phyloP scores from a whole-genome alignment of 768 basidiomycete genomes.

The Russula sp. region DNA sequence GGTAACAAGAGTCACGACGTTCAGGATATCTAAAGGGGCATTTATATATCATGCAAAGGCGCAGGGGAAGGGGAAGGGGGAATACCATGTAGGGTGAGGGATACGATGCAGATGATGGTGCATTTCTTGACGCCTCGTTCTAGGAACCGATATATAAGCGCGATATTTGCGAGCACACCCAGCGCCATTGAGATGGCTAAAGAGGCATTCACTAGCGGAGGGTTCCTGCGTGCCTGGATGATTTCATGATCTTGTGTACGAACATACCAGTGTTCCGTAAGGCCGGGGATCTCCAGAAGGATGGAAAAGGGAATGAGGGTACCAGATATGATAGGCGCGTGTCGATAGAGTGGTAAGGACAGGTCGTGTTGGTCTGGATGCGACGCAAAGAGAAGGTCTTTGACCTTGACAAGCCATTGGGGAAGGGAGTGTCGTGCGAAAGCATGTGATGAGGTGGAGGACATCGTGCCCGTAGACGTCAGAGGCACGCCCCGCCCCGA shows the following conservation, averaged over 20 bases:
- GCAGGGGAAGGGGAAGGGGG: not conserved
- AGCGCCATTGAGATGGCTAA: constrained; percentile 61
- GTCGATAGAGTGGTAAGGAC: constrained; percentile 50
- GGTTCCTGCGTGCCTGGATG: constrained; percentile 46
- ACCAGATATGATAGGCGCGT: constrained; percentile 58
- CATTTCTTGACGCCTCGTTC: constrained; percentile 56
- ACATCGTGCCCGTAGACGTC: not conserved
- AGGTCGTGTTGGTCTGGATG: constrained; percentile 21
- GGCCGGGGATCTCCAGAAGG: constrained; percentile 73
- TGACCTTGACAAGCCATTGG: constrained; percentile 16
- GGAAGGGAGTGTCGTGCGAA: constrained; percentile 10
- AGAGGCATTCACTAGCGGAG: constrained; percentile 50
- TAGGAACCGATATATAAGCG: constrained; percentile 62
- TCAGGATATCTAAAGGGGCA: constrained; percentile 52
- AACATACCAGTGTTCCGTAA: constrained; percentile 72
- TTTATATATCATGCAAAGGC: not conserved
- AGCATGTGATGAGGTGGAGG: not conserved
- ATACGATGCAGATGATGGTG: constrained; percentile 57
- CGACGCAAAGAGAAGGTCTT: constrained; percentile 22
- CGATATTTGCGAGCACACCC: constrained; percentile 59
- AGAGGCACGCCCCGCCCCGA: not conserved
- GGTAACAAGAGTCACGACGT: constrained; percentile 46
- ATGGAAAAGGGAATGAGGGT: constrained; percentile 69
- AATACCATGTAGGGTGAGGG: constrained; percentile 66
- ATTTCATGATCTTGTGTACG: constrained; percentile 40